phyloP scores from a whole-genome alignment of 2,329 filamentous ascomycete genomes.

The Verticillium zaregamsianum region DNA sequence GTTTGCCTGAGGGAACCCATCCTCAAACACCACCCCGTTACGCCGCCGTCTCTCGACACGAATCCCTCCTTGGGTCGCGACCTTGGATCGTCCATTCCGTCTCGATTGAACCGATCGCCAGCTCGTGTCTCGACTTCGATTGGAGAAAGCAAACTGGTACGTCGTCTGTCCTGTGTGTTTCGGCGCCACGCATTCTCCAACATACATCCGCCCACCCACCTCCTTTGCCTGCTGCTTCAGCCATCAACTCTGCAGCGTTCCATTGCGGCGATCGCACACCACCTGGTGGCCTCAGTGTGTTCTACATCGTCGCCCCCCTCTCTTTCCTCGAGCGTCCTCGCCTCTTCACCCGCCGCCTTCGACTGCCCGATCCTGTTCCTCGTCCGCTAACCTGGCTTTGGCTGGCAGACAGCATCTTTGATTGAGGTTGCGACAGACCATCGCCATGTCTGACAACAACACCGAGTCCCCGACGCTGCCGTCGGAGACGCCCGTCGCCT shows the following conservation, averaged over 20 bases:
- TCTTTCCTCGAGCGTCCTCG: background rate
- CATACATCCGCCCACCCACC: background rate
- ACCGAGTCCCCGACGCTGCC: constrained; percentile 1
- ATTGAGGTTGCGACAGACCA: constrained; percentile 15
- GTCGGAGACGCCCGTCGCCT: background rate
- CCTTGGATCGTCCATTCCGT: background rate
- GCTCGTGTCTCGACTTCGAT: background rate
- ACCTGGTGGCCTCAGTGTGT: background rate
- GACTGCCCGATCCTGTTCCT: background rate
- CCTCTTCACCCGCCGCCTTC: background rate
- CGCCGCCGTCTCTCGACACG: background rate
- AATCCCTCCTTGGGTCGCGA: background rate
- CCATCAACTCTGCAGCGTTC: background rate
- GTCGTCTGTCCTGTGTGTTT: background rate
- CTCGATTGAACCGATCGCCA: background rate
- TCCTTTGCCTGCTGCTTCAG: background rate
- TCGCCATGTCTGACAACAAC: constrained; percentile 24
- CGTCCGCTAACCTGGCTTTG: constrained; percentile 28
- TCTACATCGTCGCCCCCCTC: background rate
- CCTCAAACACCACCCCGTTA: background rate
- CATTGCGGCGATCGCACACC: background rate
- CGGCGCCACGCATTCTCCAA: background rate
- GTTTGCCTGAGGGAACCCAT: background rate
- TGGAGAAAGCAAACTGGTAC: background rate
- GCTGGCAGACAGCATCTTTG: constrained; percentile 1